A percentile compares a stretch with the other conserved stretches of the same genome.
These are phyloP conservation scores for Backusella psychrophila DNA, from an alignment of 192 early-diverging fungal genomes.

Conservation along the genomic window DNA sequence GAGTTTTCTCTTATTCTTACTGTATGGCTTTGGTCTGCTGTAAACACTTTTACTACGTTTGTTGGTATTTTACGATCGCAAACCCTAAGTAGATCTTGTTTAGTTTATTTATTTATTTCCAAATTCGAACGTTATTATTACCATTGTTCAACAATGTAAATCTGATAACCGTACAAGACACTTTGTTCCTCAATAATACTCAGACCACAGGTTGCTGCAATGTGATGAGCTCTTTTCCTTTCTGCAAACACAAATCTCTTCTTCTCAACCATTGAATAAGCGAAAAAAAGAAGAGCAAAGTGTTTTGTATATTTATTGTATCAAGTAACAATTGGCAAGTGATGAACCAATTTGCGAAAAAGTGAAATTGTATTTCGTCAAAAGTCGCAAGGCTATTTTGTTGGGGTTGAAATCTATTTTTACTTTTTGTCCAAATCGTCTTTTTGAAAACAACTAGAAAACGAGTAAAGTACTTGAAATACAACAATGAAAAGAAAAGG, in stretches of 20 bases:
- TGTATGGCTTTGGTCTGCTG: slow-evolving; percentile 35
- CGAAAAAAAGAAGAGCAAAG: neutral
- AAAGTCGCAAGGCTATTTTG: too few relatives aligned
- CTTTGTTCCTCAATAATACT: slow-evolving; percentile 21
- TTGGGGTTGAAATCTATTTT: too few relatives aligned
- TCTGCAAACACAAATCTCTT: slow-evolving; percentile 39
- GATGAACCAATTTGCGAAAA: too few relatives aligned
- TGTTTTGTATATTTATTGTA: too few relatives aligned
- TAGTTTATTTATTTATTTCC: neutral
- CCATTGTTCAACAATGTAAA: slow-evolving; percentile 53
- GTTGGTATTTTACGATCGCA: slow-evolving; percentile 36
- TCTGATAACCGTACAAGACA: slow-evolving; percentile 39
- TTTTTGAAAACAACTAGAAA: too few relatives aligned
- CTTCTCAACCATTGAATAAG: slow-evolving; percentile 27
- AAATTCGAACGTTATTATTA: neutral
- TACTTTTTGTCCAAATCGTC: too few relatives aligned
- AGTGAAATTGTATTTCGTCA: too few relatives aligned
- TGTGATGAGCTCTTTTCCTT: slow-evolving; percentile 17
- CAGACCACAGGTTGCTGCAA: slow-evolving; percentile 27
- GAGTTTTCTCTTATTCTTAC: slow-evolving; percentile 7
- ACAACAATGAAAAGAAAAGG: too few relatives aligned
- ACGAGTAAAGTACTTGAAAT: too few relatives aligned
- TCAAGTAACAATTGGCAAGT: too few relatives aligned
- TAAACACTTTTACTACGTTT: slow-evolving; percentile 46
- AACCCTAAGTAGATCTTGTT: slow-evolving; percentile 25